Percentiles rank a stretch among this genome's conserved stretches.
Evolutionary conservation across 352 stramenopile genomes (phyloP).

Genomic region (Sclerospora graminicola): DNA sequence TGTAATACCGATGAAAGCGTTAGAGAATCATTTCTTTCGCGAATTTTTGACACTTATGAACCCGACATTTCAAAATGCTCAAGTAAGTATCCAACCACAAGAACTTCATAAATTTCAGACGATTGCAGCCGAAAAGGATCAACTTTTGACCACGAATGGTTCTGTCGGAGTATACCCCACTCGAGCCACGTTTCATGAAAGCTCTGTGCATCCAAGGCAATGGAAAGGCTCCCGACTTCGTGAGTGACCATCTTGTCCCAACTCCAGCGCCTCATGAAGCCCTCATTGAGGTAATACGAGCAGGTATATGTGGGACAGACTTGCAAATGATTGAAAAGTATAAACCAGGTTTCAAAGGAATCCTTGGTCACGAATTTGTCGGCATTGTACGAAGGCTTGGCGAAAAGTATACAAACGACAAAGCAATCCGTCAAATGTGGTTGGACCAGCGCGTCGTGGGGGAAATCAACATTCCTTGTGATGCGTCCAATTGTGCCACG

Average conservation of each 20-base stretch:
- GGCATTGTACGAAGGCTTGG: slow-evolving; percentile 66
- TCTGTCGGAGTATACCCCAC: slow-evolving; percentile 2
- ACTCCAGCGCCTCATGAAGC: slow-evolving; percentile 28
- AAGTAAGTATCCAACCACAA: slow-evolving; percentile 25
- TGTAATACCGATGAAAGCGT: slow-evolving; percentile 32
- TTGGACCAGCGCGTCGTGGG: slow-evolving; percentile 80
- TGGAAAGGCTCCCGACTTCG: slow-evolving; percentile 13
- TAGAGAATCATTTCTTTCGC: slow-evolving; percentile 28
- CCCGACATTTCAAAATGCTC: slow-evolving; percentile 25
- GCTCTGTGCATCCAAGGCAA: slow-evolving; percentile 40
- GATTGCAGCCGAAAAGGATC: slow-evolving; percentile 8
- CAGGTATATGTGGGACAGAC: slow-evolving; percentile 66
- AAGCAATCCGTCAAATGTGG: slow-evolving; percentile 19
- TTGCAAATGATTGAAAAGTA: slow-evolving; percentile 68
- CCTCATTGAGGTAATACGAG: slow-evolving; percentile 47
- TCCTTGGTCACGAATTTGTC: slow-evolving; percentile 87
- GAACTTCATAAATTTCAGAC: slow-evolving; percentile 17
- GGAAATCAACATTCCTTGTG: slow-evolving; percentile 88
- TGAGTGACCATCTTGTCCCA: slow-evolving; percentile 30
- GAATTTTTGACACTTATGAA: slow-evolving; percentile 31
- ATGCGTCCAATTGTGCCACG: slow-evolving; percentile 33
- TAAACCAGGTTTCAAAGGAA: slow-evolving; percentile 55
- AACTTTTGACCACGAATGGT: slow-evolving; percentile 9
- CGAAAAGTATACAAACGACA: slow-evolving; percentile 12
- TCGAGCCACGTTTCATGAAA: slow-evolving; percentile 27